Conservation (phyloP, 495 filamentous ascomycete species). For the Amphirosellinia nigrospora region DNA sequence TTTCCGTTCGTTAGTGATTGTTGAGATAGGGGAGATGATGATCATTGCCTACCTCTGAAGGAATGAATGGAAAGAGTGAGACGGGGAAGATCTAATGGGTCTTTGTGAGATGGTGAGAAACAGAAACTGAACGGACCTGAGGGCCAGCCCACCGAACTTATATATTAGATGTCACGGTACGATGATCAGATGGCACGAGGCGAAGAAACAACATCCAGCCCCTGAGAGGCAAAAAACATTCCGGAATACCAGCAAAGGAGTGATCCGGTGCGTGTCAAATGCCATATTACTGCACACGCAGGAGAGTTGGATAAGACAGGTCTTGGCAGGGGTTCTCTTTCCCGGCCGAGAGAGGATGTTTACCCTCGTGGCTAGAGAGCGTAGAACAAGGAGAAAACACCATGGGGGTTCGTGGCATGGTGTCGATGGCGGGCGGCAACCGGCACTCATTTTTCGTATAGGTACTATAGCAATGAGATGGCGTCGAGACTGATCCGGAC, state of each 20-base stretch:
- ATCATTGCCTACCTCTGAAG: constrained; percentile 50
- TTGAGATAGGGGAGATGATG: background rate
- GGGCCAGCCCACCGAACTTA: constrained; percentile 42
- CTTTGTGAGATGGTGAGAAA: constrained; percentile 48
- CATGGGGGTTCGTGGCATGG: background rate
- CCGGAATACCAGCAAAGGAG: constrained; percentile 49
- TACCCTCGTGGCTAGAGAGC: constrained; percentile 33
- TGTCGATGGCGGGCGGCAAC: constrained; percentile 2
- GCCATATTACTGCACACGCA: constrained; percentile 38
- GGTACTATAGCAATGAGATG: background rate
- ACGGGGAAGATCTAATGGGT: constrained; percentile 34
- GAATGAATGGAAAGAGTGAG: constrained; percentile 53
- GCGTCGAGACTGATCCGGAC: constrained; percentile 28
- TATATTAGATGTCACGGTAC: constrained; percentile 43
- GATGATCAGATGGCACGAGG: constrained; percentile 43
- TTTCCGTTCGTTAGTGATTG: constrained; percentile 34
- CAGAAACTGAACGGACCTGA: constrained; percentile 34
- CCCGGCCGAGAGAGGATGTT: constrained; percentile 29
- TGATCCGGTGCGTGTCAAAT: constrained; percentile 56
- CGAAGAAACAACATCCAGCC: constrained; percentile 48
- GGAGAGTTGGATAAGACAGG: constrained; percentile 50
- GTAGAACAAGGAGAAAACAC: constrained; percentile 34
- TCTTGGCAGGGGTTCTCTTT: constrained; percentile 30
- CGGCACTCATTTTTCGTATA: background rate
- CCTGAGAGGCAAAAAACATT: constrained; percentile 41